Conservation (phyloP, 2,329 filamentous ascomycete species). For the Bipolaris bicolor region DNA sequence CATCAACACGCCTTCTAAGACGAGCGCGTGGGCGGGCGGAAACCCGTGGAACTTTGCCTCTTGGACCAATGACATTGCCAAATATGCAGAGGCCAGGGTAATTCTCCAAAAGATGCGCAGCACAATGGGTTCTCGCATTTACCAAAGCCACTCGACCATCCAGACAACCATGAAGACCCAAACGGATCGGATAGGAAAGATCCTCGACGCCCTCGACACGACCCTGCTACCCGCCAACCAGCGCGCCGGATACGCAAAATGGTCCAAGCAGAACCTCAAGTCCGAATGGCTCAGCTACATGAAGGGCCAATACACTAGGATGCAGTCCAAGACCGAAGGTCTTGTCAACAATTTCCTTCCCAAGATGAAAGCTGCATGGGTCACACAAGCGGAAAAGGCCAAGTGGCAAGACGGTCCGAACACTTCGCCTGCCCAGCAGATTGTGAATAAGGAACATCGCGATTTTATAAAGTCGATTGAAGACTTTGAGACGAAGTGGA, state of each 20-base stretch:
- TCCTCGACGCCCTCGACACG: constrained; percentile 1
- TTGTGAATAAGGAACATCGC: background rate
- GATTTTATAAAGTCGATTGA: background rate
- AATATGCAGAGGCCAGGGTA: background rate
- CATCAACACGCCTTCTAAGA: constrained; percentile 4
- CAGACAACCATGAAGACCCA: background rate
- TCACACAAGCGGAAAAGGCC: background rate
- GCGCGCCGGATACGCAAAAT: background rate
- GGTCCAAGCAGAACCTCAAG: constrained; percentile 1
- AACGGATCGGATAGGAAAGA: constrained; percentile 1
- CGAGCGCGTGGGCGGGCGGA: background rate
- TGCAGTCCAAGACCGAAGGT: background rate
- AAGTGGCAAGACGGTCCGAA: background rate
- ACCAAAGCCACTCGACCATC: background rate
- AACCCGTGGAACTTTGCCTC: background rate
- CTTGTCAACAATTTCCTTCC: background rate
- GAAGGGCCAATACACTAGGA: background rate
- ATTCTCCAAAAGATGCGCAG: constrained; percentile 2
- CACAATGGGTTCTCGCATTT: background rate
- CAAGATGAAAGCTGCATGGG: background rate
- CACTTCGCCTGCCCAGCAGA: background rate
- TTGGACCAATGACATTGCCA: background rate
- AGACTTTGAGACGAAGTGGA: background rate
- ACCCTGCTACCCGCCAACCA: constrained; percentile 1
- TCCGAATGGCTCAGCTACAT: background rate